These are phyloP conservation scores for Sporothrix sp. DNA, from an alignment of 2,329 filamentous ascomycete genomes.

Conservation along the genomic window DNA sequence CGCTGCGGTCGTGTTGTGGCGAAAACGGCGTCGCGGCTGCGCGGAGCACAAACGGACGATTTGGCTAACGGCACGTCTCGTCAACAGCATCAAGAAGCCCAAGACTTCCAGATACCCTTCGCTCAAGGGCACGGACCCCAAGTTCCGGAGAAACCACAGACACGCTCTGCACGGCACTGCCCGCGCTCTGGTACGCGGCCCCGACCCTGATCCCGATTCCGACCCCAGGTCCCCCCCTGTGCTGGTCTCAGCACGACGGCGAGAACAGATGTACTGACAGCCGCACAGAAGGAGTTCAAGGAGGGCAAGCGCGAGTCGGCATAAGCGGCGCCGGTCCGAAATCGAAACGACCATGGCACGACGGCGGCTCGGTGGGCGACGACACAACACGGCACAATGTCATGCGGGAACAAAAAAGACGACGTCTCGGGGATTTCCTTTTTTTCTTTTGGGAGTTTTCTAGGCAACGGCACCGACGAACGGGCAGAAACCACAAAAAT, in stretches of 20 bases:
- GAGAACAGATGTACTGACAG: slow-evolving; percentile 20
- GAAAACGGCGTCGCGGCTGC: too few relatives aligned
- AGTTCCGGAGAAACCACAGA: slow-evolving; percentile 99
- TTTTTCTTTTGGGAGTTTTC: slow-evolving; percentile 13
- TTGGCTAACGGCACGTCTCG: slow-evolving; percentile 4
- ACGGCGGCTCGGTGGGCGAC: slow-evolving; percentile 4
- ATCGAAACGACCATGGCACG: slow-evolving; percentile 3
- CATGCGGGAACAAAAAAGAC: slow-evolving; percentile 4
- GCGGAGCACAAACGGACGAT: too few relatives aligned
- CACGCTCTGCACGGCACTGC: slow-evolving; percentile 98
- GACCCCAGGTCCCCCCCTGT: too few relatives aligned
- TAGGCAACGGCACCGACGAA: slow-evolving; percentile 13
- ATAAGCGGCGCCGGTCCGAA: slow-evolving; percentile 17
- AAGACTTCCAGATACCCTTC: slow-evolving; percentile 99
- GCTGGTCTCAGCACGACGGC: too few relatives aligned
- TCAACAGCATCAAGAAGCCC: slow-evolving; percentile 94
- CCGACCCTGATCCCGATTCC: neutral
- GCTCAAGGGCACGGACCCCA: slow-evolving; percentile 96
- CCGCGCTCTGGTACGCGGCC: slow-evolving; percentile 76
- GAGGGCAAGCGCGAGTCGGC: slow-evolving; percentile 51
- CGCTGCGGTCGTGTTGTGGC: too few relatives aligned
- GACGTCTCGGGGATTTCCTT: neutral
- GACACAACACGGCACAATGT: slow-evolving; percentile 6
- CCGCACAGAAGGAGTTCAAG: slow-evolving; percentile 81
- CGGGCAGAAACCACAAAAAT: slow-evolving; percentile 5